phyloP scores from a whole-genome alignment of 108 stramenopile species.

The Hondaea fermentalgiana region DNA sequence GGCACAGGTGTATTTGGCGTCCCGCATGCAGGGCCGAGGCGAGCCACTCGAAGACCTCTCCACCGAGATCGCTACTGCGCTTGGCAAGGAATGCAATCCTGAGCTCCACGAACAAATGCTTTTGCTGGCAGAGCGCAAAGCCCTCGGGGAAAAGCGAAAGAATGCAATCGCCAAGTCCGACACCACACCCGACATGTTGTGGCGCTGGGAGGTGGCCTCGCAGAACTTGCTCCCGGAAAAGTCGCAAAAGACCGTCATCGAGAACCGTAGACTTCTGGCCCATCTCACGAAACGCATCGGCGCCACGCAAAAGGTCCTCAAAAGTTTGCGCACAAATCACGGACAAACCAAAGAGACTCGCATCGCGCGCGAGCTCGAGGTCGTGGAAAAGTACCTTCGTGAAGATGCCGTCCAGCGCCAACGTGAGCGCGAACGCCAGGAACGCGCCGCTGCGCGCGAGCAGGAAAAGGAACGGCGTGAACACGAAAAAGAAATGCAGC shows the following conservation, averaged over 20 bases:
- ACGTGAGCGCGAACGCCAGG: neutral
- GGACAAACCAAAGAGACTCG: neutral
- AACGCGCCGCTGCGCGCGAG: neutral
- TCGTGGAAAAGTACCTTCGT: neutral
- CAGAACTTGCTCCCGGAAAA: neutral
- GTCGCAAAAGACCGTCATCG: neutral
- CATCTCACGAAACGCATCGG: neutral
- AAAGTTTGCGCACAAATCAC: neutral
- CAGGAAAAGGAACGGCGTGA: neutral
- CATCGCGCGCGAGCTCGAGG: neutral
- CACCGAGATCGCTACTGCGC: neutral
- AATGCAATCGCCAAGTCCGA: neutral
- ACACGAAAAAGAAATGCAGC: neutral
- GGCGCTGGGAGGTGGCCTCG: neutral
- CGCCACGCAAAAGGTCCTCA: neutral
- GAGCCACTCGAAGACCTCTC: neutral
- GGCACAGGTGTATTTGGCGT: neutral
- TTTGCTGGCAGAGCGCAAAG: neutral
- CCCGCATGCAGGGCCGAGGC: neutral
- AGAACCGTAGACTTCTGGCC: neutral
- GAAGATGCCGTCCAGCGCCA: neutral
- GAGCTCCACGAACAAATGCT: neutral
- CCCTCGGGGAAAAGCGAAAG: neutral
- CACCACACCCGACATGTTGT: neutral
- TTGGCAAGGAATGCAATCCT: neutral